Percentiles rank a stretch among this genome's conserved stretches.
phyloP scores from a whole-genome alignment of 352 stramenopile species.

The Globisporangium nodosum region DNA sequence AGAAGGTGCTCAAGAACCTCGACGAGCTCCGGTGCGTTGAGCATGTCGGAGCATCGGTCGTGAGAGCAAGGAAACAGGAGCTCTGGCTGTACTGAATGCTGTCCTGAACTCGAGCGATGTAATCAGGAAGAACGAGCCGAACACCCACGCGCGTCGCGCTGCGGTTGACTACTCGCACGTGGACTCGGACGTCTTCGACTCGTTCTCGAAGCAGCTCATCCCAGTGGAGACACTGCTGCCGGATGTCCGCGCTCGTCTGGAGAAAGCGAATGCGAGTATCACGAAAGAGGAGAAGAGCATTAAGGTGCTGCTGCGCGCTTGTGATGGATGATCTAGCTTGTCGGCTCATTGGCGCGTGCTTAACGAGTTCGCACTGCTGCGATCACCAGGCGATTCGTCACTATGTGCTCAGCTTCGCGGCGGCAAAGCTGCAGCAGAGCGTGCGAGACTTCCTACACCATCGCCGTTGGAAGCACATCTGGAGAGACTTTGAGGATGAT shows the following conservation, averaged over 20 bases:
- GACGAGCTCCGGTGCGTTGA: conserved; percentile 30
- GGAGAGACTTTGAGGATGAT: conserved; percentile 32
- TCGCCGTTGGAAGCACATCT: conserved; percentile 33
- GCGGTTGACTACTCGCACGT: conserved; percentile 28
- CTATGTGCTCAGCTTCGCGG: conserved; percentile 38
- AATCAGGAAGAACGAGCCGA: conserved; percentile 4
- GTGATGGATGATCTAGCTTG: not conserved
- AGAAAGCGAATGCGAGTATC: conserved; percentile 37
- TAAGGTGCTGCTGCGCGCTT: conserved; percentile 20
- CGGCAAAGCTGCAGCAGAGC: conserved; percentile 32
- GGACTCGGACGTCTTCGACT: conserved; percentile 63
- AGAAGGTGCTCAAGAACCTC: conserved; percentile 35
- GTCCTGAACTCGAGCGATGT: not conserved
- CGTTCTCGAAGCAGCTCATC: conserved; percentile 62
- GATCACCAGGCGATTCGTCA: conserved; percentile 29
- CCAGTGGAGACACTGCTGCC: conserved; percentile 39
- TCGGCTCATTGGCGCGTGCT: conserved; percentile 1
- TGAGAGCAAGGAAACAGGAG: not conserved
- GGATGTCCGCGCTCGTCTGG: conserved; percentile 28
- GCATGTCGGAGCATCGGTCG: not conserved
- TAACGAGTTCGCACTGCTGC: not conserved
- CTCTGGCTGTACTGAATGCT: too few relatives aligned
- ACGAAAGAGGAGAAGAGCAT: conserved; percentile 36
- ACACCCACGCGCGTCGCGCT: conserved; percentile 1
- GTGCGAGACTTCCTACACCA: conserved; percentile 29